Base-by-base conservation (phyloP, 441 rosid genomes). In the Hura crepitans region DNA sequence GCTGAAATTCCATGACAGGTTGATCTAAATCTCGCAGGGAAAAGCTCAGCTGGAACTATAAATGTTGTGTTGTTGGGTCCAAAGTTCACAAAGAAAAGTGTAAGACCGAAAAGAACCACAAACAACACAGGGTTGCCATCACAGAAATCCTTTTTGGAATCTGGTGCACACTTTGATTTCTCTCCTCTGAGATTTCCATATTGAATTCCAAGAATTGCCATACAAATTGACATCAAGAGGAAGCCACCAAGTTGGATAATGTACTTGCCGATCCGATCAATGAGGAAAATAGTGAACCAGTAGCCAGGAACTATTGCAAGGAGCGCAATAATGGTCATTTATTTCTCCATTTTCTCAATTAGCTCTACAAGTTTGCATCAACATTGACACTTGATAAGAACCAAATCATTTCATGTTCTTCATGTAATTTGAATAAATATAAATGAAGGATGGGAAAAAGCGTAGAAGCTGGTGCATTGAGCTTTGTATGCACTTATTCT, bases 41-140 rank as follows among this genome's bases (percentile, higher is more conserved):
- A 88, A 31, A 88, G 66, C 83, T 88, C 91, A 1, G 91, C 91
- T 0, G 94, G 94, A 0, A 89, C 81, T 2, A 89, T 72, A 67
- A 89, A 89, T 13, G 91, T 89, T 20, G 94, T 87, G 74, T 81
- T 80, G 25, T 89, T 87, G 46, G 94, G 94, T 0, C 94, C 90
- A 27, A 89, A 89, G 78, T 89, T 89, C 4, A 87, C 82, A 30
- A 89, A 89, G 77, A 89, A 89, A 27, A 89, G 66, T 0, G 90
- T 81, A 20, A 86, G 78, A 12, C 85, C 86, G 28, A 81, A 85
- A 37, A 87, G 79, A 15, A 81, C 1, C 1, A 72, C 45, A 66
- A 89, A 89, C 66, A 78, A 54, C 12, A 6, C 1, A 0, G 58
- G 33, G 50, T 78, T 66, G 28, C 85, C 88, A 0, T 17, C 23